phyloP scores from a whole-genome alignment of 768 basidiomycete species.

The Omphalotus guepiniiformis region DNA sequence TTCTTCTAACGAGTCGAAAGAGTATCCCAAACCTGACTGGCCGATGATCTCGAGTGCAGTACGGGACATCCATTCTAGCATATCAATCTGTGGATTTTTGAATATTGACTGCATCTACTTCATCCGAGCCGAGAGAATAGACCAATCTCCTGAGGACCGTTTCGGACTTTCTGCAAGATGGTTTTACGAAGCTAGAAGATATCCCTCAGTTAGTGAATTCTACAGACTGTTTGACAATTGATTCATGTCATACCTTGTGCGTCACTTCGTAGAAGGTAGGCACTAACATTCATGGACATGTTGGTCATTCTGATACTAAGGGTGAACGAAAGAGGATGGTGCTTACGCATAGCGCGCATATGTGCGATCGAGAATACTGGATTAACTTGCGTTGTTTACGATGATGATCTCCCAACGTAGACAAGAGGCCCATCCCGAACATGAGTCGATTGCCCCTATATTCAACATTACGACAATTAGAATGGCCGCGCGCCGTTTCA shows the following conservation, averaged over 20 bases:
- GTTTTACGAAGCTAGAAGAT: neutral
- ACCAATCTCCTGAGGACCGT: constrained; percentile 6
- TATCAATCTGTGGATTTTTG: constrained; percentile 18
- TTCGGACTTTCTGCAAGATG: neutral
- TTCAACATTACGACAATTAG: no score
- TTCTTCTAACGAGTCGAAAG: constrained; percentile 28
- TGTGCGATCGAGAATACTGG: constrained; percentile 29
- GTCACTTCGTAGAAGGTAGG: constrained; percentile 5
- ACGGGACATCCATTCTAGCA: constrained; percentile 31
- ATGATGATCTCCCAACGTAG: neutral
- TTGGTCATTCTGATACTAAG: constrained; percentile 10
- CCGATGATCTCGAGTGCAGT: constrained; percentile 36
- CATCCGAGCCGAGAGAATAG: constrained; percentile 10
- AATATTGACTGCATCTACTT: neutral
- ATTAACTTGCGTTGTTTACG: constrained; percentile 30
- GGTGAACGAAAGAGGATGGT: constrained; percentile 20
- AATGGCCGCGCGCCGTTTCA: no score
- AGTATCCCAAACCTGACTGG: constrained; percentile 33
- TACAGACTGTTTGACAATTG: neutral
- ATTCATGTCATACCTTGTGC: neutral
- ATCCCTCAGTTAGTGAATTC: neutral
- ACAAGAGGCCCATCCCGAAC: constrained; percentile 2
- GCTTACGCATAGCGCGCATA: constrained; percentile 26
- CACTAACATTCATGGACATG: neutral
- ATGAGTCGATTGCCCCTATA: no score